Base-by-base conservation (phyloP, 2,329 filamentous ascomycete species). In the Teratosphaeriaceae sp. region DNA sequence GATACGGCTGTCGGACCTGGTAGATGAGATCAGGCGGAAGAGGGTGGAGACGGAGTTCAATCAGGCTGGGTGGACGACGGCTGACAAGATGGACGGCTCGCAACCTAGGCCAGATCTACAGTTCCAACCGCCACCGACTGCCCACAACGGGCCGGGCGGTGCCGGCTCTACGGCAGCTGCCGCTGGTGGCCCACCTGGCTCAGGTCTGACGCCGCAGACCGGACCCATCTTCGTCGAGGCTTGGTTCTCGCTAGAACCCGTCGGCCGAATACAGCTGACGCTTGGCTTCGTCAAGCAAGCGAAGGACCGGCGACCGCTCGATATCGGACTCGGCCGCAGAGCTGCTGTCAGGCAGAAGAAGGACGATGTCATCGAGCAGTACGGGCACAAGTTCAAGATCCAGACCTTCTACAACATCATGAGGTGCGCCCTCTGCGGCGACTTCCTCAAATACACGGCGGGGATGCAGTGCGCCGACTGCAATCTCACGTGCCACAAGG, bases 381-480 rank as follows among this genome's bases (percentile, higher is more conserved):
- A 95, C 63, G 92, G 92, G 38, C 92, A 98, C 81, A 98, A 97
- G 70, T 98, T 98, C 62, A 84, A 97, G 43, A 86, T 92, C 60
- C 89, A 96, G 65, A 92, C 96, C 65, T 98, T 98, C 68, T 98
- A 97, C 81, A 98, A 97, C 75, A 96, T 98, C 62, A 98, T 98
- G 92, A 90, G 92, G 49, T 98, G 92, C 68, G 92, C 92, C 12
- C 80, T 97, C 26, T 98, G 92, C 64, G 92, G 89, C 47, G 92
- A 98, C 55, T 97, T 98, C 61, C 83, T 98, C 69, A 98, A 97
- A 64, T 97, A 97, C 64, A 94, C 90, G 38, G 87, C 92, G 18
- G 92, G 92, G 49, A 98, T 98, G 90, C 92, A 98, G 70, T 98
- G 92, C 67, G 86, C 94, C 52, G 92, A 98, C 69, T 98, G 92